Base-by-base conservation (phyloP, 73 alveolate species). In the Paramecium octaurelia region DNA sequence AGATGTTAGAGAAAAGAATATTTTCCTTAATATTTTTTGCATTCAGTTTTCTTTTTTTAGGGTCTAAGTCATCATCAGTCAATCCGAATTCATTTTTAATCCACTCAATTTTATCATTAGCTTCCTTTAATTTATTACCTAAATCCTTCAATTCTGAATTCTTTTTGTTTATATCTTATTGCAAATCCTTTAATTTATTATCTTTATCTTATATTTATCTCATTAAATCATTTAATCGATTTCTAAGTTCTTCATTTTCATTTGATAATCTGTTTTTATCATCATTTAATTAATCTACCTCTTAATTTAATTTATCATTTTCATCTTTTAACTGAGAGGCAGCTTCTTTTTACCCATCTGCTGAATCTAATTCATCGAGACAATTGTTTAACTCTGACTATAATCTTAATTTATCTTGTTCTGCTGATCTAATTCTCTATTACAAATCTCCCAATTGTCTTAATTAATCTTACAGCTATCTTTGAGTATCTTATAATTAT, bases 31-130 rank as follows among this genome's bases (percentile, higher is more conserved):
- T 8, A 42, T 48, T 44, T 23, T 43, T 48, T 3, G 44, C 43
- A 48, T 80, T 44, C 1, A 23, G 23, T 24, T 48, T 80, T 35
- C 75, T 42, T 48, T 46, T 80, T 48, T 64, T 80, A 3, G 91
- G 91, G 46, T 80, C 91, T 29, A 80, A 80, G 46, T 80, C 91
- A 80, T 42, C 91, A 80, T 80, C 91, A 0, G 91, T 80, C 14
- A 80, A 46, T 44, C 91, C 91, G 46, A 1, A 80, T 48, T 80
- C 91, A 21, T 80, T 31, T 80, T 80, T 80, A 40, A 80, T 80
- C 76, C 70, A 80, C 21, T 80, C 91, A 18, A 80, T 31, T 44
- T 80, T 80, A 14, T 80, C 73, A 80, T 80, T 80, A 21, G 75
- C 91, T 38, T 80, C 91, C n/a, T 80, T 80, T 23, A 80, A 35